Evolutionary conservation across 2,329 filamentous ascomycete genomes (phyloP).

Genomic region (Penicillium sp.): DNA sequence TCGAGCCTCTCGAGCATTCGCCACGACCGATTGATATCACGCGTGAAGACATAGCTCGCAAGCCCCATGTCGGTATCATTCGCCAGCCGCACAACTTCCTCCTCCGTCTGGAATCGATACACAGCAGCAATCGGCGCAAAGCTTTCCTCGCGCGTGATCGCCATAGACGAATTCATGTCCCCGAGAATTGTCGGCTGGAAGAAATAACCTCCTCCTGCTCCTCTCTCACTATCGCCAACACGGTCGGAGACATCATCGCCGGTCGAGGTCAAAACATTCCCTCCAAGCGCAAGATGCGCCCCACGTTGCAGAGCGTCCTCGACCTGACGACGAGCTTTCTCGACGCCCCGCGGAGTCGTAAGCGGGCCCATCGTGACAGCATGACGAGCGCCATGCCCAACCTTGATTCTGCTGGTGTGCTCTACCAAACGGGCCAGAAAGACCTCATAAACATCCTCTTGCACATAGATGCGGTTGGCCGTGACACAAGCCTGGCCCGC

Average conservation of each 20-base stretch:
- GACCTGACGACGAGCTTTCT: constrained; percentile 62
- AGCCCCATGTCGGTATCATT: constrained; percentile 16
- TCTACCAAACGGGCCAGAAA: constrained; percentile 59
- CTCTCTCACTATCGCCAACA: too few relatives aligned
- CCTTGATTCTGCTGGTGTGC: constrained; percentile 30
- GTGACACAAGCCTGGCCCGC: constrained; percentile 94
- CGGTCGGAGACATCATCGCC: too few relatives aligned
- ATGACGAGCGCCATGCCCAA: constrained; percentile 10
- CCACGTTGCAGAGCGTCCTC: constrained; percentile 67
- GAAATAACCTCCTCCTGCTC: constrained; percentile 54
- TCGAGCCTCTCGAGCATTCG: constrained; percentile 22
- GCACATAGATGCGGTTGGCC: constrained; percentile 60
- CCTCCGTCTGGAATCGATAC: constrained; percentile 67
- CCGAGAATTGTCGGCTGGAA: constrained; percentile 70
- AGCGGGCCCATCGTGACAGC: constrained; percentile 13
- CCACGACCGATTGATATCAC: constrained; percentile 11
- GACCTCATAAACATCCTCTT: constrained; percentile 52
- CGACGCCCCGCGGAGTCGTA: constrained; percentile 34
- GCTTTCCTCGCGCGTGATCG: constrained; percentile 63
- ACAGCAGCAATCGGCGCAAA: constrained; percentile 68
- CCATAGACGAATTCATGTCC: constrained; percentile 62
- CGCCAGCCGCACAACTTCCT: constrained; percentile 51
- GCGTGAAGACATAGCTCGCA: constrained; percentile 7
- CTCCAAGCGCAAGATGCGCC: constrained; percentile 66
- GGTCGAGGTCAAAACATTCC: constrained; percentile 33